Evolutionary conservation across 306 rosid genomes (phyloP), one percentile per base, ranked within the genome.

Genomic region (Castanospermum australe): DNA sequence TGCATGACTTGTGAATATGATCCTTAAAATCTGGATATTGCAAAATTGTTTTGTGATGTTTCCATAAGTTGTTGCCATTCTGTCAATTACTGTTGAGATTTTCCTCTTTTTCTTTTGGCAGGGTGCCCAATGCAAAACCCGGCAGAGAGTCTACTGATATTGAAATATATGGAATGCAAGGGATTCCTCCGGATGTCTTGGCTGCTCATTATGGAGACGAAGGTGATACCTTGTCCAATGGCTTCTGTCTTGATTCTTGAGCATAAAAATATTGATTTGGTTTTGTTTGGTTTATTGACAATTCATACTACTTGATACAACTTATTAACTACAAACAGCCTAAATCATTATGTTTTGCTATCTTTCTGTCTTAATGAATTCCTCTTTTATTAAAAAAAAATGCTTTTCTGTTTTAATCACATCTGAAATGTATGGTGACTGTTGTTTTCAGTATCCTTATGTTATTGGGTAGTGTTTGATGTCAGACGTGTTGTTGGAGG

Each of bases 161-260:
- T 83, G 99, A 96, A 79, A 96, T 96, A 82, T 93, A 96, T 83
- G 99, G 99, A 80, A 96, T 96, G 99, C 99, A 96, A 88, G 99
- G 99, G 86, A 96, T 96, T 73, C 99, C 99, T 14, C 91, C 97
- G 17, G 94, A 93, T 13, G 42, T 90, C 68, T 81, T 96, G 90
- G 96, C 98, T 42, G 96, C 98, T 73, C 99, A 96, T 85, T 96
- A 96, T 45, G 98, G 99, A 41, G 99, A 93, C 36, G 99, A 93
- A 67, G 99, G 99, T 96, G 15, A 76, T 24, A 14, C 55, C 21
- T 48, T 21, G 36, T 73, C 57, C 57, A 10, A 0, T 71, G 36
- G 13, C 66, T 81, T 45, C 36, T 67, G 28, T 76, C 39, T 28
- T 62, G 24, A 39, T 20, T 76, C 39, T 28, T 62, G 24, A 39